Percentiles rank a stretch among this genome's conserved stretches.
phyloP scores from a whole-genome alignment of 164 flowering plant species.

The Brasenia schreberi region DNA sequence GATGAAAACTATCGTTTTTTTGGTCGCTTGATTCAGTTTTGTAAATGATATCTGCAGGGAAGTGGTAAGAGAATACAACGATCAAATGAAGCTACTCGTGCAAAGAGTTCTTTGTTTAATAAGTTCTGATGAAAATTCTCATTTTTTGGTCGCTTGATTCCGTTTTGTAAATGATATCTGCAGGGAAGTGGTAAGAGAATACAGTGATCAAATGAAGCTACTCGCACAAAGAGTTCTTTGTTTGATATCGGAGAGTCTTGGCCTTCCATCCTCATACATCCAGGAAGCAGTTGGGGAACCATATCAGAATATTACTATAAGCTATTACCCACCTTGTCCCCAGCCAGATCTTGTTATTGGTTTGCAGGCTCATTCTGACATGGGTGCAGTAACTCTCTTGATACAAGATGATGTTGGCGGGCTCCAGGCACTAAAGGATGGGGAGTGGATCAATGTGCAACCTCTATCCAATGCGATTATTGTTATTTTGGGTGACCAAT shows the following conservation, averaged over 20 bases:
- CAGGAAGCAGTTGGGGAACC: conserved; percentile 65
- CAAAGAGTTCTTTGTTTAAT: conserved; percentile 35
- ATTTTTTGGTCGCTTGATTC: background rate
- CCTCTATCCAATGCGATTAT: conserved; percentile 68
- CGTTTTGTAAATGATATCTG: background rate
- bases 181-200: conserved; percentile 39
- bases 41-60: conserved; percentile 15
- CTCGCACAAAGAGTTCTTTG: conserved; percentile 53
- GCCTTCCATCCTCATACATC: conserved; percentile 38
- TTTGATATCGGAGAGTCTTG: conserved; percentile 53
- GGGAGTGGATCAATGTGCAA: conserved; percentile 53
- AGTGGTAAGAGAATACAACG: conserved; percentile 44
- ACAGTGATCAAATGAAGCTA: conserved; percentile 46
- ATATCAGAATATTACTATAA: conserved; percentile 79
- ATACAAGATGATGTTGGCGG: conserved; percentile 86
- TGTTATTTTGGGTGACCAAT: conserved; percentile 78
- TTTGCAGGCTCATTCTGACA: conserved; percentile 84
- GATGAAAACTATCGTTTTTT: no score
- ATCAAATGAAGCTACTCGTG: conserved; percentile 49
- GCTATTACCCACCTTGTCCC: conserved; percentile 91
- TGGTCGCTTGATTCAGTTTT: background rate
- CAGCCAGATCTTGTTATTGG: conserved; percentile 91
- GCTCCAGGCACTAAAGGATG: conserved; percentile 65
- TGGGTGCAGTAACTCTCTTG: conserved; percentile 78
- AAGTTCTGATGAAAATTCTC: no score